phyloP scores from a whole-genome alignment of 306 rosid species.

The Vicia sativa region DNA sequence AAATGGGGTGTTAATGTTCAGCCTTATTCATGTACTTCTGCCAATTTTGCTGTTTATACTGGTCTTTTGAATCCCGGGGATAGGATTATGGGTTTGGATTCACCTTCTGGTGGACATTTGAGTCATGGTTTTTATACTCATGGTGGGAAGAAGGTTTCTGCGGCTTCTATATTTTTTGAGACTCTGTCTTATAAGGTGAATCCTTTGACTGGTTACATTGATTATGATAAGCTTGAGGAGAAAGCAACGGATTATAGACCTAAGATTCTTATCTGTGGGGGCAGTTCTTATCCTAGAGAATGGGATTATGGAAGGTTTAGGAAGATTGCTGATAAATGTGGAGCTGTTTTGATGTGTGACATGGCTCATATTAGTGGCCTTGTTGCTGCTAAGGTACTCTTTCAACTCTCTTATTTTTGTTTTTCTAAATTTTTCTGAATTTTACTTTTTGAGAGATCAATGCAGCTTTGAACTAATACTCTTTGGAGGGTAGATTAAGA shows the following conservation, averaged over 20 bases:
- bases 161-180: conserved; percentile 75
- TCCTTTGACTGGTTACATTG: conserved; percentile 70
- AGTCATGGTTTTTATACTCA: conserved; percentile 85
- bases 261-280: conserved; percentile 85
- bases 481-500: not conserved
- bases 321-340: conserved; percentile 78
- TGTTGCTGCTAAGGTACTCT: conserved; percentile 75
- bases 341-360: conserved; percentile 84
- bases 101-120: conserved; percentile 85
- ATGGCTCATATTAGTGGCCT: conserved; percentile 95
- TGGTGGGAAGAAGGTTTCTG: conserved; percentile 76
- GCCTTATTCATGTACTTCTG: conserved; percentile 86
- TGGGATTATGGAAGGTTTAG: conserved; percentile 82
- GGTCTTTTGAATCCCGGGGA: conserved; percentile 77
- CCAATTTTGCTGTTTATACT: conserved; percentile 78
- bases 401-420: conserved; percentile 22
- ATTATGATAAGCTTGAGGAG: conserved; percentile 84
- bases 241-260: conserved; percentile 80
- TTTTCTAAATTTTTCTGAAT: not conserved
- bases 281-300: conserved; percentile 83
- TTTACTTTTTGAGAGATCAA: conserved; percentile 21
- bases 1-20: conserved; percentile 95
- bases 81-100: conserved; percentile 86
- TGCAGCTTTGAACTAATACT: not conserved
- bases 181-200: conserved; percentile 77